phyloP scores from a whole-genome alignment of 768 basidiomycete species.

The Lanmaoa rubissima region DNA sequence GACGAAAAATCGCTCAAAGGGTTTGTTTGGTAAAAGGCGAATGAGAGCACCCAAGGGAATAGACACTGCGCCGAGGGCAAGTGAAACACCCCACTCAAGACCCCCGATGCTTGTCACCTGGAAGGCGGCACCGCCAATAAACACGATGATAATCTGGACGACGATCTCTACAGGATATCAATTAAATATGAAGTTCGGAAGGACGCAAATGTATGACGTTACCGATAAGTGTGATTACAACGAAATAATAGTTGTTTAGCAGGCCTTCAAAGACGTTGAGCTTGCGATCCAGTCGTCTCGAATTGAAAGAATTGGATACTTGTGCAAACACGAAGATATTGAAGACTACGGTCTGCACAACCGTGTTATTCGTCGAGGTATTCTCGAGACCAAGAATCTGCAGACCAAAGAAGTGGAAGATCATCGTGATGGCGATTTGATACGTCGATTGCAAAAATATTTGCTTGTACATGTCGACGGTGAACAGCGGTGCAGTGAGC shows the following conservation, averaged over 20 bases:
- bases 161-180: constrained; percentile 62
- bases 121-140: constrained; percentile 90
- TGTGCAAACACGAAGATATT: constrained; percentile 98
- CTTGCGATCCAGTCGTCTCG: constrained; percentile 78
- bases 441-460: constrained; percentile 88
- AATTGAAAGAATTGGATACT: constrained; percentile 95
- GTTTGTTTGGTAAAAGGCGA: constrained; percentile 76
- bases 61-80: constrained; percentile 83
- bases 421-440: constrained; percentile 76
- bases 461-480: constrained; percentile 95
- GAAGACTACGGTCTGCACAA: constrained; percentile 88
- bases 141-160: constrained; percentile 85
- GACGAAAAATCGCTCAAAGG: constrained; percentile 65
- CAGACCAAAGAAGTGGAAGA: constrained; percentile 86
- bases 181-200: constrained; percentile 5
- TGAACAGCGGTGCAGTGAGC: constrained; percentile 86
- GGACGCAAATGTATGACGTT: constrained; percentile 20
- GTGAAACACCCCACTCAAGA: constrained; percentile 90
- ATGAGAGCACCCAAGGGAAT: constrained; percentile 85
- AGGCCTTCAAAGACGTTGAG: constrained; percentile 91
- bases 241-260: constrained; percentile 76
- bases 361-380: constrained; percentile 32
- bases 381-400: constrained; percentile 62
- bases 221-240: constrained; percentile 84
- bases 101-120: constrained; percentile 77